phyloP scores from a whole-genome alignment of 1,284 basidiomycete genomes.

The Microbotryum silenes-acaulis region DNA sequence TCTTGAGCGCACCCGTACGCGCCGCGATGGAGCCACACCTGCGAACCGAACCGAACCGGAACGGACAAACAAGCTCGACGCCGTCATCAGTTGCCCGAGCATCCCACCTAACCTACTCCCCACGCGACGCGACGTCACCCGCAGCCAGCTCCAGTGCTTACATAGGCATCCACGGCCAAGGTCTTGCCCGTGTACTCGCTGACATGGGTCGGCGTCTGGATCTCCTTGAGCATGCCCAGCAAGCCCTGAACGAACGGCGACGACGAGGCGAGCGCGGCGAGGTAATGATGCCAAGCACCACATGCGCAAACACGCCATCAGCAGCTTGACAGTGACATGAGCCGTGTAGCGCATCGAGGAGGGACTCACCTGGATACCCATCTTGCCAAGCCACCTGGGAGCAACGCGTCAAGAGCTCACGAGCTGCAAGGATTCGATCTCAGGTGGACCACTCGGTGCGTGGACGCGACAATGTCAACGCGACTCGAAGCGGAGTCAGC shows the following conservation, averaged over 20 bases:
- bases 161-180: conserved; percentile 30
- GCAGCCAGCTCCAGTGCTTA: not conserved
- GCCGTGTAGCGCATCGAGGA: no score
- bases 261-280: no score
- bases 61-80: not conserved
- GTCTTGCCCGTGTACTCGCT: conserved; percentile 56
- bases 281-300: not conserved
- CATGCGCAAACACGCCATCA: not conserved
- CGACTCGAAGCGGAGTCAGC: no score
- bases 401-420: no score
- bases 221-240: conserved; percentile 82
- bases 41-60: conserved; percentile 69
- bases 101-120: not conserved
- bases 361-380: no score
- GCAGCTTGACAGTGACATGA: no score
- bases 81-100: not conserved
- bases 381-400: no score
- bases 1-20: conserved; percentile 86
- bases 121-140: not conserved
- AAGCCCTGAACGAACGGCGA: conserved; percentile 59
- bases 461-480: no score
- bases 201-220: conserved; percentile 67
- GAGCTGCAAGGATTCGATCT: no score
- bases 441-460: no score
- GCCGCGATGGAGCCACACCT: conserved; percentile 97